A percentile compares a stretch with the other conserved stretches of the same genome.
phyloP scores from a whole-genome alignment of 192 early-diverging fungal species.

The Coemansia umbellata region DNA sequence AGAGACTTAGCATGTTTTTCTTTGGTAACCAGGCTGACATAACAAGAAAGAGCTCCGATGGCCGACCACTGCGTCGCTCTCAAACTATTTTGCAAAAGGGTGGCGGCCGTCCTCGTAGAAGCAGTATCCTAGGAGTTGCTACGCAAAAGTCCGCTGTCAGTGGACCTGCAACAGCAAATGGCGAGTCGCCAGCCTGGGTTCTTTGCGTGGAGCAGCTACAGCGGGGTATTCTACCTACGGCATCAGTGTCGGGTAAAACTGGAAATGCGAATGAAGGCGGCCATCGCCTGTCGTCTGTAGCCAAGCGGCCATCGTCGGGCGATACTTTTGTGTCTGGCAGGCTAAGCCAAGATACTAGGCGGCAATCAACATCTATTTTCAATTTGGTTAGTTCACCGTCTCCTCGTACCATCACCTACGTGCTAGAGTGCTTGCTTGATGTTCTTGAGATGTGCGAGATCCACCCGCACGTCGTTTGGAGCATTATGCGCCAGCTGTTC shows the following conservation, averaged over 20 bases:
- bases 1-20: slow-evolving; percentile 48
- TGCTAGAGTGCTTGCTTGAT: slow-evolving; percentile 65
- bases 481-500: slow-evolving; percentile 72
- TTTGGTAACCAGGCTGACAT: slow-evolving; percentile 24
- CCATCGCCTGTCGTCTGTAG: not conserved
- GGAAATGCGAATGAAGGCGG: not conserved
- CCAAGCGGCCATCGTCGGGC: slow-evolving; percentile 39
- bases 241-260: not conserved
- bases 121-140: slow-evolving; percentile 24
- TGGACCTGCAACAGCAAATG: slow-evolving; percentile 27
- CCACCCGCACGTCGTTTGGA: slow-evolving; percentile 70
- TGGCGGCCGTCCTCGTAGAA: slow-evolving; percentile 28
- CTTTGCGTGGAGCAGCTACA: slow-evolving; percentile 21
- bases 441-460: slow-evolving; percentile 69
- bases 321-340: slow-evolving; percentile 45
- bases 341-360: slow-evolving; percentile 23
- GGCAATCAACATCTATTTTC: slow-evolving; percentile 4
- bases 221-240: not conserved
- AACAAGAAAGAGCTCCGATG: slow-evolving; percentile 35
- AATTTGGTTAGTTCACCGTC: slow-evolving; percentile 39
- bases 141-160: not conserved
- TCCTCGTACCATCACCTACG: slow-evolving; percentile 67
- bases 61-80: slow-evolving; percentile 43
- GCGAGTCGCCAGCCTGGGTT: slow-evolving; percentile 37
- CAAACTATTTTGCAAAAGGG: slow-evolving; percentile 28